Evolutionary conservation across 2,329 filamentous ascomycete genomes (phyloP), one percentile per base, ranked within the genome.

Genomic region (Cercospora zeina): DNA sequence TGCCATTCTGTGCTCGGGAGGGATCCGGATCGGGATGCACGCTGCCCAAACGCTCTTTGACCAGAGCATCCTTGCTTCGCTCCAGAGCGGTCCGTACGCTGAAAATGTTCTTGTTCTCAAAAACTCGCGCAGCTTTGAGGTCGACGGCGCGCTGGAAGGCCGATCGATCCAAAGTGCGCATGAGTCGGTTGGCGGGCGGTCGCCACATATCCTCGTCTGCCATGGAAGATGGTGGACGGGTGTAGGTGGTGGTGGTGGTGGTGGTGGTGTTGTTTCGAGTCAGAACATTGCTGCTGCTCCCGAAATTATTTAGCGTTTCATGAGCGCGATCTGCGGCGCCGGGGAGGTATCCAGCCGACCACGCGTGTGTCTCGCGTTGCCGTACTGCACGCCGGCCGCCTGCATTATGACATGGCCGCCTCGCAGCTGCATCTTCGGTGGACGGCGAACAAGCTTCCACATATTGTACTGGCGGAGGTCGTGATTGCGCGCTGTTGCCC

Each of bases 111-210:
- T 86, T 89, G 64, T 84, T 84, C 73, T 95, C 89, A 67, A 85
- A 84, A 49, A 97, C 81, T 37, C 89, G 85, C 6, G 92, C 93
- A 2, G 92, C 93, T 8, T 91, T 85, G 24, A 93, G 81, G 24
- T 88, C 87, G 59, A 96, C 79, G 0, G 83, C 89, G 75, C 88
- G 91, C 57, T 85, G 82, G 79, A 97, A 97, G 66, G 96, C 87
- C 14, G 88, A 83, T 68, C 90, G 87, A 78, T 99, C 93, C 66
- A 99, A 85, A 54, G 85, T 84, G 73, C 87, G 87, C 80, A 91
- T 90, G 63, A 88, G 87, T 75, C 90, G 89, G 70, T 93, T 88
- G 63, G 92, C 81, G 24, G 93, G 92, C 51, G 92, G 91, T 67
- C 88, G 86, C 76, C 96, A 90, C 83, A 87, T 86, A 56, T 78